Evolutionary conservation across 192 early-diverging fungal species (phyloP).

Genomic region (Geosiphon pyriformis): DNA sequence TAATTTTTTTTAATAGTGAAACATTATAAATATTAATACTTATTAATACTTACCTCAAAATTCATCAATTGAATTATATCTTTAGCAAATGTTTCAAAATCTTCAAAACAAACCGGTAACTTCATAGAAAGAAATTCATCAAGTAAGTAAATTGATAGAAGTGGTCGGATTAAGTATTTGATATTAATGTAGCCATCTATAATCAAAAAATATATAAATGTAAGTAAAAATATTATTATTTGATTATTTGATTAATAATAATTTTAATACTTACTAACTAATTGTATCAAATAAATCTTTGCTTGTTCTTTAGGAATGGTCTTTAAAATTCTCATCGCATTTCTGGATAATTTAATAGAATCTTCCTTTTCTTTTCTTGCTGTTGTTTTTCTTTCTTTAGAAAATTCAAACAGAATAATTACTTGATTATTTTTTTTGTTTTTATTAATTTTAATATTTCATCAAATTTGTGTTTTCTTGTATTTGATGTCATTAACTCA

Average conservation of each 20-base stretch:
- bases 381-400: neutral
- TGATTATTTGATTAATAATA: neutral
- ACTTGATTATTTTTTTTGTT: slow-evolving; percentile 3
- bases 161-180: no score
- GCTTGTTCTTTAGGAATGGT: neutral
- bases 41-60: no score
- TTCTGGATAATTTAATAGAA: neutral
- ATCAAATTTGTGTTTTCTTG: slow-evolving; percentile 8
- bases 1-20: neutral
- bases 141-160: no score
- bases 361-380: neutral
- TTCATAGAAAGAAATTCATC: slow-evolving; percentile 6
- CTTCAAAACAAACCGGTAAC: neutral
- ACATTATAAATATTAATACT: no score
- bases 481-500: neutral
- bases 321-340: slow-evolving; percentile 4
- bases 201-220: no score
- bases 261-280: slow-evolving; percentile 2
- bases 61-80: neutral
- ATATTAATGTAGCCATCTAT: no score
- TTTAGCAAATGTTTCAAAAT: slow-evolving; percentile 1
- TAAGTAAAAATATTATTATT: no score
- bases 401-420: neutral
- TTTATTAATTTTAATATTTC: slow-evolving; percentile 1
- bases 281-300: neutral